A percentile compares a stretch with the other conserved stretches of the same genome.
Evolutionary conservation across 2,329 filamentous ascomycete genomes (phyloP).

Genomic region (Ophiocordyceps sinensis): DNA sequence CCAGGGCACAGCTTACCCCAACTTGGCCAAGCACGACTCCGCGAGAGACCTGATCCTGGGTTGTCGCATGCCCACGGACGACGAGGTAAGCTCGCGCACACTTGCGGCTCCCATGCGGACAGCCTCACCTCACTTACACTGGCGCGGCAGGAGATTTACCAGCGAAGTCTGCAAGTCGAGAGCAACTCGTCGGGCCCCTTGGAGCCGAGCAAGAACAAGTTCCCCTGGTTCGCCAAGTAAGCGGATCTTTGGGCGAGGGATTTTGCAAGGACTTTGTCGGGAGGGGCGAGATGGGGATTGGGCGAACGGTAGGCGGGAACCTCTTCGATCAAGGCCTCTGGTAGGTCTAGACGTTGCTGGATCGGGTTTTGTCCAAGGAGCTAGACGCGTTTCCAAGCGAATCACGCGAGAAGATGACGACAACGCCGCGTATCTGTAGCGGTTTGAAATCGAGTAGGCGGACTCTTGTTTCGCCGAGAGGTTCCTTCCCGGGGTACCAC

Average conservation of each 20-base stretch:
- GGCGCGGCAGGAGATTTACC: conserved; percentile 43
- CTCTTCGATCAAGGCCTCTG: background rate
- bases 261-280: background rate
- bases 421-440: background rate
- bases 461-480: no score
- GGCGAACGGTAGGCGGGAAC: background rate
- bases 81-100: conserved; percentile 55
- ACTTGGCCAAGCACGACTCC: conserved; percentile 52
- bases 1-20: conserved; percentile 70
- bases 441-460: no score
- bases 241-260: background rate
- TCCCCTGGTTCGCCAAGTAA: conserved; percentile 48
- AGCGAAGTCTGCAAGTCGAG: conserved; percentile 46
- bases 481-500: no score
- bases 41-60: conserved; percentile 67
- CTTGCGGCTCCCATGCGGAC: background rate
- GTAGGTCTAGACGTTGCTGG: conserved; percentile 1
- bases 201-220: conserved; percentile 47
- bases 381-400: background rate
- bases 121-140: background rate
- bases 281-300: background rate
- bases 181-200: conserved; percentile 27
- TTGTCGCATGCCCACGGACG: conserved; percentile 67
- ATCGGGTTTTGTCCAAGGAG: background rate
- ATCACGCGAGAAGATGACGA: background rate